A percentile compares a stretch with the other conserved stretches of the same genome.
Conservation (phyloP, 2,329 filamentous ascomycete genomes). For the Whalleya microplaca region DNA sequence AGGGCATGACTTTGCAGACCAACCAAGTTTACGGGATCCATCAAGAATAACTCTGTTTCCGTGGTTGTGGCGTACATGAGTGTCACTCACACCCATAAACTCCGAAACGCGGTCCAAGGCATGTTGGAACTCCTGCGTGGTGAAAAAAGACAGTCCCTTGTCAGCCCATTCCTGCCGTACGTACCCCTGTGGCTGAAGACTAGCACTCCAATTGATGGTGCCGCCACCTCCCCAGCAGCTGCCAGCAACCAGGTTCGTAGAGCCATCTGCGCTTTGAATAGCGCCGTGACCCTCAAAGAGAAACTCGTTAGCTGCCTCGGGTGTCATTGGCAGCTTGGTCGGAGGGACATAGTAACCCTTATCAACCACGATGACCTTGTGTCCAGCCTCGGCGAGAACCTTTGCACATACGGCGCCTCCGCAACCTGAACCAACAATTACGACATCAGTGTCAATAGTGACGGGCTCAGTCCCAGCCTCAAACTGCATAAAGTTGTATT, state of each 20-base stretch:
- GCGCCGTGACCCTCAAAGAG: constrained; percentile 73
- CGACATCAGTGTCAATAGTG: constrained; percentile 75
- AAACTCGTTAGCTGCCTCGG: constrained; percentile 60
- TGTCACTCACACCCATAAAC: constrained; percentile 73
- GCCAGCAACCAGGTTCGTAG: constrained; percentile 67
- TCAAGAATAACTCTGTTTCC: constrained; percentile 75
- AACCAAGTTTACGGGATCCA: constrained; percentile 74
- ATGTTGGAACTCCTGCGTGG: constrained; percentile 73
- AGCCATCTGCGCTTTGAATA: constrained; percentile 57
- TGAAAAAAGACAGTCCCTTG: constrained; percentile 72
- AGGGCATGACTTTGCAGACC: constrained; percentile 68
- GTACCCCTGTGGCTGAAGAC: constrained; percentile 68
- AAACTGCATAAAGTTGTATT: constrained; percentile 67
- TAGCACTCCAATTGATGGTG: constrained; percentile 81
- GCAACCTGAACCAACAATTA: constrained; percentile 86
- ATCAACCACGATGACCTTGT: constrained; percentile 75
- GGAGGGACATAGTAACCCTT: constrained; percentile 79
- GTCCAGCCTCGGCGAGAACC: constrained; percentile 70
- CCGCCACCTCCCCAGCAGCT: constrained; percentile 84
- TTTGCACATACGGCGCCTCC: constrained; percentile 83
- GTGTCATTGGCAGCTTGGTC: constrained; percentile 73
- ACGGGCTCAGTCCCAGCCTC: constrained; percentile 49
- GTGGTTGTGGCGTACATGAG: constrained; percentile 72
- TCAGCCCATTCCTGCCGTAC: constrained; percentile 82
- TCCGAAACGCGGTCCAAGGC: constrained; percentile 78